Evolutionary conservation across 106 monocot species (phyloP), one percentile per base, ranked within the genome.

Genomic region (Platanthera guangdongensis): DNA sequence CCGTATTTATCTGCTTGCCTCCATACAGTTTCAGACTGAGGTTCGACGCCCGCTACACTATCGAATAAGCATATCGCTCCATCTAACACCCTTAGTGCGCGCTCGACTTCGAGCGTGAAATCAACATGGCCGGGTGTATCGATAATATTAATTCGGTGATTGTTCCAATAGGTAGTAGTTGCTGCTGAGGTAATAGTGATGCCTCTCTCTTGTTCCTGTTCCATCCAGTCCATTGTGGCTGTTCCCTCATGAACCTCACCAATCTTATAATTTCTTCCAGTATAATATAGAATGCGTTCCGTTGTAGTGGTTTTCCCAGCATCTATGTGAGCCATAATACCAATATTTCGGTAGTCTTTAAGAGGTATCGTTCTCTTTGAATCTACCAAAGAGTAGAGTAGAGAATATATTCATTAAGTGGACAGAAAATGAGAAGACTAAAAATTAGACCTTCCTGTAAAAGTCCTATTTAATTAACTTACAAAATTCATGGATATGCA

Each of bases 171-270:
- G 28, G 97, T 88, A 46, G 97, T 97, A 15, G 93, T 97, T 75
- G 97, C 97, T 65, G 97, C 97, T 51, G 97, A 97, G 12, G 97
- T 97, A 47, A 97, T 97, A 48, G 97, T 97, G 51, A 97, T 97
- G 19, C 97, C 97, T 85, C 93, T 89, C 81, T 97, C 97, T 83
- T 97, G 97, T 54, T 97, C 97, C 74, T 97, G 97, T 77, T 97
- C 93, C 97, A 97, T 97, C 97, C 97, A 97, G 78, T 97, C 97
- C 97, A 97, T 97, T 21, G 97, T 97, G 53, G 97, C 97, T 69
- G 97, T 97, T 76, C 97, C 97, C 50, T 97, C 97, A 53, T 97
- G 97, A 2, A 97, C 97, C 84, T 97, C 97, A 52, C 97, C 97
- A 60, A 97, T 97, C 80, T 97, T 97, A 81, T 97, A 97, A 84